Conservation (phyloP, 768 basidiomycete species). For the Auriculariales sp. region DNA sequence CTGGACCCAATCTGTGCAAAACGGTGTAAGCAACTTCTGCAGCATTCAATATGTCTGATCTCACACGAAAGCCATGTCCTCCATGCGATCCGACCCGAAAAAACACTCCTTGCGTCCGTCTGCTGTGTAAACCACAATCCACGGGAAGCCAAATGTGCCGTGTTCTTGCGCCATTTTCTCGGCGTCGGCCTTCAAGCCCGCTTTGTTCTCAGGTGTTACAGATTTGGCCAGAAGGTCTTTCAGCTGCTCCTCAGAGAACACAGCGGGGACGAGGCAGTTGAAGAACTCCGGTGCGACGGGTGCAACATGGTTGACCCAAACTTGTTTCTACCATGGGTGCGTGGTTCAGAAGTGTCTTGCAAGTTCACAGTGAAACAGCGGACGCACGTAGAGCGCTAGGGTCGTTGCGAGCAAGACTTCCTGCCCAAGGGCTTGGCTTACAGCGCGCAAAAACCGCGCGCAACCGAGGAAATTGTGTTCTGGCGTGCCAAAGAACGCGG, state of each 20-base stretch:
- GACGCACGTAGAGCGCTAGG: neutral
- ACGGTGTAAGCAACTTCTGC: neutral
- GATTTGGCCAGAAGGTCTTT: neutral
- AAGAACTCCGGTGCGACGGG: conserved; percentile 1
- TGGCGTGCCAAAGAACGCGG: neutral
- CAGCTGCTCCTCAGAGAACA: neutral
- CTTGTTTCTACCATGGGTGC: neutral
- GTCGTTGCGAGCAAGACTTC: neutral
- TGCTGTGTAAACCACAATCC: conserved; percentile 2
- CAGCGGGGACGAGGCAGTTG: neutral
- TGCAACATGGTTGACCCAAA: neutral
- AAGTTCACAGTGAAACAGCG: neutral
- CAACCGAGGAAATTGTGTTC: neutral
- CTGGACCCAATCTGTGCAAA: neutral
- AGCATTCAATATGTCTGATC: too few relatives aligned
- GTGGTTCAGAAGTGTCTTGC: neutral
- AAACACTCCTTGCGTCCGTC: neutral
- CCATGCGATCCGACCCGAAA: conserved; percentile 2
- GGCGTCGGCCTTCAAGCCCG: neutral
- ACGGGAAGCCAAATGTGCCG: conserved; percentile 4
- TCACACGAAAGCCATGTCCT: neutral
- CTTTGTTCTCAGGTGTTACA: neutral
- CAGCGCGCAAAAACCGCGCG: neutral
- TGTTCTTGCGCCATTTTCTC: neutral
- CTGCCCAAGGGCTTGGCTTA: too few relatives aligned